Conservation (phyloP, 345 rosid genomes). For the Raphanus sativus region DNA sequence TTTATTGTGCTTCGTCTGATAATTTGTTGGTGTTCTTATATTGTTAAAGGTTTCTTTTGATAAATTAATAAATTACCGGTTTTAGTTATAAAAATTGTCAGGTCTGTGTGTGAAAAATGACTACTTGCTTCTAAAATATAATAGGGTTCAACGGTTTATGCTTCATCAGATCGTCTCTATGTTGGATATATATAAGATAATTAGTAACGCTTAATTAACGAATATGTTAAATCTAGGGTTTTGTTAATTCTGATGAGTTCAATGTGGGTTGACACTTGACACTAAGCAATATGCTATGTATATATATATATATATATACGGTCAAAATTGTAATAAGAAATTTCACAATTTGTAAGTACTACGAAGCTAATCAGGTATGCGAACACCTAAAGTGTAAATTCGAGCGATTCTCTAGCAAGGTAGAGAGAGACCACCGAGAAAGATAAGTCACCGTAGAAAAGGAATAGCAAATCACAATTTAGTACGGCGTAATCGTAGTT, state of each 20-base stretch:
- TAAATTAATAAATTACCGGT: not conserved
- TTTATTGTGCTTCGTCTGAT: not conserved
- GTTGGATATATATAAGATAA: not conserved
- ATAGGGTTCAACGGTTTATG: not conserved
- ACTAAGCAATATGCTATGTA: no score
- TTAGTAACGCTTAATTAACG: not conserved
- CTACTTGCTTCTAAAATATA: not conserved
- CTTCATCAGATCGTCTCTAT: not conserved
- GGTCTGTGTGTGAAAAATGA: not conserved
- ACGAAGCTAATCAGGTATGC: not conserved
- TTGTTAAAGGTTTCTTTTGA: not conserved
- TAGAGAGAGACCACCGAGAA: not conserved
- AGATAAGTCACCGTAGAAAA: not conserved
- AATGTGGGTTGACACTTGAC: not conserved
- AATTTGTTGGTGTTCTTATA: not conserved
- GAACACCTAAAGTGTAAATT: not conserved
- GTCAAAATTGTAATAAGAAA: no score
- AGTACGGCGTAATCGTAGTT: not conserved
- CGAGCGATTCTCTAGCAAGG: not conserved
- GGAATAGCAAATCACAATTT: not conserved
- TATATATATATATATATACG: no score
- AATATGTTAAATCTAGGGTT: no score
- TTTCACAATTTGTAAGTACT: no score
- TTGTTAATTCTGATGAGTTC: not conserved
- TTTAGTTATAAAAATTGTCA: not conserved